Evolutionary conservation across 352 stramenopile genomes (phyloP).

Genomic region (Thraustotheca clavata): DNA sequence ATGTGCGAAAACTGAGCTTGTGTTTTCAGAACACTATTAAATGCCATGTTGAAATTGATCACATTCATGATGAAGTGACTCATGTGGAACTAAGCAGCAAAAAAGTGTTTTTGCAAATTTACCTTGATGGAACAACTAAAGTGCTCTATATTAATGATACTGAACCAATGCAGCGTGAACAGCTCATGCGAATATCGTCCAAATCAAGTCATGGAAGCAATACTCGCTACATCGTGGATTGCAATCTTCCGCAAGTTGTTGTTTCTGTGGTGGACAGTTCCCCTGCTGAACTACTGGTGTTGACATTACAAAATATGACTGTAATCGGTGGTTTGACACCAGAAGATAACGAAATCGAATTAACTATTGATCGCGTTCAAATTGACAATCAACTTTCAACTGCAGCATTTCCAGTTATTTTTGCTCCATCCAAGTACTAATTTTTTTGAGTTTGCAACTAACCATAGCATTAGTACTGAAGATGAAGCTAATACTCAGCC

Average conservation of each 20-base stretch:
- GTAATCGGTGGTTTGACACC: slow-evolving; percentile 54
- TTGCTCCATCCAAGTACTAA: slow-evolving; percentile 30
- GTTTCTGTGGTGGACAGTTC: slow-evolving; percentile 66
- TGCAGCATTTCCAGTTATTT: slow-evolving; percentile 73
- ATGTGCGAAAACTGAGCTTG: slow-evolving; percentile 42
- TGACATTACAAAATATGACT: slow-evolving; percentile 58
- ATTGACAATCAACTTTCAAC: slow-evolving; percentile 72
- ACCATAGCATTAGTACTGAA: neutral
- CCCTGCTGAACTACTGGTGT: slow-evolving; percentile 63
- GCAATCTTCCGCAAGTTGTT: slow-evolving; percentile 53
- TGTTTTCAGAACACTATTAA: slow-evolving; percentile 21
- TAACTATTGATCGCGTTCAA: slow-evolving; percentile 76
- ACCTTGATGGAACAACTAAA: slow-evolving; percentile 75
- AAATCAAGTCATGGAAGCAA: neutral
- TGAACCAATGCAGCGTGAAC: slow-evolving; percentile 51
- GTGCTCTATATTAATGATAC: slow-evolving; percentile 53
- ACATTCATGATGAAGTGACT: slow-evolving; percentile 46
- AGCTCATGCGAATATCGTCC: slow-evolving; percentile 47
- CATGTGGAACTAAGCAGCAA: slow-evolving; percentile 39
- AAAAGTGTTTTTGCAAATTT: slow-evolving; percentile 65
- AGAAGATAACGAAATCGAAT: slow-evolving; percentile 70
- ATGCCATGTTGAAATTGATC: slow-evolving; percentile 49
- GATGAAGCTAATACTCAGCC: slow-evolving; percentile 16
- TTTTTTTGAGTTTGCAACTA: neutral
- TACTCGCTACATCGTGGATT: slow-evolving; percentile 37